A percentile compares a stretch with the other conserved stretches of the same genome.
These are phyloP conservation scores for Malassezia vespertilionis DNA, from an alignment of 1,284 basidiomycete genomes.

Conservation along the genomic window DNA sequence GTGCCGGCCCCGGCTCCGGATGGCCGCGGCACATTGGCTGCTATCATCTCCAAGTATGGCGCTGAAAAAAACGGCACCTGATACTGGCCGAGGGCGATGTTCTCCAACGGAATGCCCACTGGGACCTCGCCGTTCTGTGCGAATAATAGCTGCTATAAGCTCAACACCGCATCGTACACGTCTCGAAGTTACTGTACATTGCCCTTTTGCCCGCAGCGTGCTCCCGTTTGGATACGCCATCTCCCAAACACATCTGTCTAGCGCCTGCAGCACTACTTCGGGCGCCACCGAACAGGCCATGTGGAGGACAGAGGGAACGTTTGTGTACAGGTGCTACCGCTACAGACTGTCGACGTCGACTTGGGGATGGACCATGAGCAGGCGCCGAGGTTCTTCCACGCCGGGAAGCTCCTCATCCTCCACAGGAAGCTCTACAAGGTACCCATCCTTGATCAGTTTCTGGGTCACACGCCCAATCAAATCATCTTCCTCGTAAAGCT, in stretches of 20 bases:
- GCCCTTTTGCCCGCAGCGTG: too few species aligned
- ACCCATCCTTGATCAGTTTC: constrained; percentile 69
- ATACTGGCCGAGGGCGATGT: neutral
- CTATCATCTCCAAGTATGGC: constrained; percentile 1
- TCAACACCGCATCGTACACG: neutral
- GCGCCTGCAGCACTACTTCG: too few species aligned
- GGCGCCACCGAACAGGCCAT: too few species aligned
- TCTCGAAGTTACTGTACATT: neutral
- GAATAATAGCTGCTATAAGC: too few species aligned
- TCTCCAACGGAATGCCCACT: neutral
- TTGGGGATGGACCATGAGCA: constrained; percentile 36
- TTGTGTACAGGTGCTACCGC: constrained; percentile 7
- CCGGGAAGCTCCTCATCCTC: constrained; percentile 22
- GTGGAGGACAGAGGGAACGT: too few species aligned
- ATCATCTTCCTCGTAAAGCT: constrained; percentile 83
- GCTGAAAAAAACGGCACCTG: neutral
- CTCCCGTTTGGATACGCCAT: too few species aligned
- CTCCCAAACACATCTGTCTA: too few species aligned
- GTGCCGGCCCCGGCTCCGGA: too few species aligned
- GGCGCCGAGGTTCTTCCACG: constrained; percentile 14
- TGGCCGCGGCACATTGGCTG: neutral
- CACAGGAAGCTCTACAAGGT: constrained; percentile 38
- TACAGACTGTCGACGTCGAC: constrained; percentile 35
- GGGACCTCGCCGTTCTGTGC: too few species aligned
- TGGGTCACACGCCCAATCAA: constrained; percentile 77